These are phyloP conservation scores for Talaromyces rugulosus DNA, from an alignment of 2,329 filamentous ascomycete species.

Conservation along the genomic window DNA sequence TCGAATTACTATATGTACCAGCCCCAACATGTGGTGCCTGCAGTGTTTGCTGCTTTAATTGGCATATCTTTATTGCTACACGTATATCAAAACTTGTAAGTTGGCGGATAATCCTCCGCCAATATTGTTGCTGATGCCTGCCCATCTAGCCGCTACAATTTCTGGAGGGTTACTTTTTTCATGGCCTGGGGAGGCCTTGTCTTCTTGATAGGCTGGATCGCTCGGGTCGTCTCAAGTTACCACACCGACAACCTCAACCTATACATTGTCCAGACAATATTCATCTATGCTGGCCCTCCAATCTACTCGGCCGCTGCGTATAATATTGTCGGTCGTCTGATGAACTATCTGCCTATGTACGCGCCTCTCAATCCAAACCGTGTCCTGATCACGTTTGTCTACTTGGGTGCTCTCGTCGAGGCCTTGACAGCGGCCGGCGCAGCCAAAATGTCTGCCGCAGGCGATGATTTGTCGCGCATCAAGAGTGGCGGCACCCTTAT, in stretches of 20 bases:
- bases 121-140: not conserved
- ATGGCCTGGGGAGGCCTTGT: conserved; percentile 32
- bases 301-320: conserved; percentile 37
- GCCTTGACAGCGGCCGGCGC: conserved; percentile 29
- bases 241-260: conserved; percentile 24
- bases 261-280: conserved; percentile 32
- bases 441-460: conserved; percentile 19
- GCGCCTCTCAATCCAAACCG: conserved; percentile 33
- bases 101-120: not conserved
- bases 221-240: conserved; percentile 27
- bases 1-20: conserved; percentile 22
- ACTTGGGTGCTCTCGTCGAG: conserved; percentile 32
- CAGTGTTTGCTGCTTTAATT: conserved; percentile 29
- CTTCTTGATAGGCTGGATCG: conserved; percentile 35
- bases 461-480: conserved; percentile 14
- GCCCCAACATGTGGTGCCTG: conserved; percentile 30
- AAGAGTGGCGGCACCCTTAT: conserved; percentile 25
- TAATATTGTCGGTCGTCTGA: conserved; percentile 32
- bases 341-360: conserved; percentile 37
- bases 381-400: conserved; percentile 33
- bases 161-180: conserved; percentile 35
- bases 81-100: conserved; percentile 32
- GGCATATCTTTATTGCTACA: conserved; percentile 28
- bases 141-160: conserved; percentile 23
- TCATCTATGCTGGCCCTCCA: conserved; percentile 32